A percentile compares a stretch with the other conserved stretches of the same genome.
Evolutionary conservation across 805 yeast species (phyloP).

Genomic region (Blastobotrys mokoenaii): DNA sequence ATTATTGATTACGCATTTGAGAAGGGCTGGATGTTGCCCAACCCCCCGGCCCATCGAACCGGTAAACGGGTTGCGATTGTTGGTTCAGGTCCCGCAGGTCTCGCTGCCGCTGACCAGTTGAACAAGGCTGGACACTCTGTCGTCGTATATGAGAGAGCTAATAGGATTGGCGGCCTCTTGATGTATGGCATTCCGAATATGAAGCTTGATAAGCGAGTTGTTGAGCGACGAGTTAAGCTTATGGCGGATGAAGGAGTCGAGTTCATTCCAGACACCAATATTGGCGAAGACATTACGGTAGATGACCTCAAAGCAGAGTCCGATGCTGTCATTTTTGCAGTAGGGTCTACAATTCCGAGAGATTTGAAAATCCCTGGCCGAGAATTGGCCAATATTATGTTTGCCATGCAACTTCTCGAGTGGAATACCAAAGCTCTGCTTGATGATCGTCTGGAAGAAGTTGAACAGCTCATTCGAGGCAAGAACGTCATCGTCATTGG

Average conservation of each 20-base stretch:
- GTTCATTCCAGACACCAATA: slow-evolving; percentile 65
- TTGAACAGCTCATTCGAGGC: slow-evolving; percentile 63
- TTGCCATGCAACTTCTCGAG: slow-evolving; percentile 87
- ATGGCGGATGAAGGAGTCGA: slow-evolving; percentile 83
- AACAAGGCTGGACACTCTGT: slow-evolving; percentile 93
- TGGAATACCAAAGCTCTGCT: slow-evolving; percentile 85
- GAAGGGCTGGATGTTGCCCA: slow-evolving; percentile 91
- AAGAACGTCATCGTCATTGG: slow-evolving; percentile 95
- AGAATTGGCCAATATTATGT: slow-evolving; percentile 79
- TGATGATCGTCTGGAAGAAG: slow-evolving; percentile 69
- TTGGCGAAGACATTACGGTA: slow-evolving; percentile 76
- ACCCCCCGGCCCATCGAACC: slow-evolving; percentile 70
- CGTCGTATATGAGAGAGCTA: slow-evolving; percentile 87
- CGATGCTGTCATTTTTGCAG: slow-evolving; percentile 85
- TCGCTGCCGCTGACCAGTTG: slow-evolving; percentile 94
- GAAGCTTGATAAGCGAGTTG: slow-evolving; percentile 91
- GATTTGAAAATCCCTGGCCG: slow-evolving; percentile 93
- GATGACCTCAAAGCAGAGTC: slow-evolving; percentile 53
- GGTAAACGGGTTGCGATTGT: slow-evolving; percentile 79
- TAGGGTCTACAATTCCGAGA: slow-evolving; percentile 95
- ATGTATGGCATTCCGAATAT: slow-evolving; percentile 99
- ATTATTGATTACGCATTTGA: slow-evolving; percentile 94
- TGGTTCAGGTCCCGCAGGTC: slow-evolving; percentile 97
- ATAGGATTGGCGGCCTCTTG: slow-evolving; percentile 91
- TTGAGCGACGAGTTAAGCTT: slow-evolving; percentile 86